Evolutionary conservation across 495 filamentous ascomycete genomes (phyloP).

Genomic region (Neurospora pannonica): DNA sequence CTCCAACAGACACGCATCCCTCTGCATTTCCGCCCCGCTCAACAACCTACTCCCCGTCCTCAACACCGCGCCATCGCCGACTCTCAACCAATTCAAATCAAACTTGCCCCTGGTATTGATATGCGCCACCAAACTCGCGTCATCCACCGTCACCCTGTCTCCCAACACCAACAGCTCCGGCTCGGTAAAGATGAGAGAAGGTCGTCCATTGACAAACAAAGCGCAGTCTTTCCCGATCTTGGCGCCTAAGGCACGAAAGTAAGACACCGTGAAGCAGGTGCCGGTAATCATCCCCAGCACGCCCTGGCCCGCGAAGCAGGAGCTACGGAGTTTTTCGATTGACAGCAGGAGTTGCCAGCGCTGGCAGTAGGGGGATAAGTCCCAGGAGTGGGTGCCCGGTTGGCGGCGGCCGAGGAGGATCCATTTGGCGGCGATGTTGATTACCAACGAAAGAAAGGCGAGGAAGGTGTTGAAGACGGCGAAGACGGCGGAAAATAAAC

Average conservation of each 20-base stretch:
- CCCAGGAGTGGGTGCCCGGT: slow-evolving; percentile 38
- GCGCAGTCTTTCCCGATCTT: slow-evolving; percentile 36
- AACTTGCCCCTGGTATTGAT: slow-evolving; percentile 26
- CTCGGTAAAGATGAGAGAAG: slow-evolving; percentile 39
- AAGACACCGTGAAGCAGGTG: slow-evolving; percentile 27
- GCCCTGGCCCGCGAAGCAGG: slow-evolving; percentile 32
- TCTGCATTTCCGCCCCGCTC: slow-evolving; percentile 33
- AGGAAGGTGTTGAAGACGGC: slow-evolving; percentile 21
- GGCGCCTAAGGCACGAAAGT: slow-evolving; percentile 36
- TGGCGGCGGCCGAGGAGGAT: slow-evolving; percentile 30
- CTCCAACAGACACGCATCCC: slow-evolving; percentile 35
- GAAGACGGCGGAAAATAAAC: slow-evolving; percentile 17
- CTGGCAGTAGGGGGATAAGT: slow-evolving; percentile 12
- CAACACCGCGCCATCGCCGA: slow-evolving; percentile 36
- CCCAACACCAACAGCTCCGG: slow-evolving; percentile 38
- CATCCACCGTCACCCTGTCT: slow-evolving; percentile 36
- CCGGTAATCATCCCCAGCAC: slow-evolving; percentile 35
- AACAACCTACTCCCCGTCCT: slow-evolving; percentile 33
- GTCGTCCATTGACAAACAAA: slow-evolving; percentile 33
- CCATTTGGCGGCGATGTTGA: slow-evolving; percentile 33
- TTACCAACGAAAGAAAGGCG: slow-evolving; percentile 21
- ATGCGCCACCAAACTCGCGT: slow-evolving; percentile 38
- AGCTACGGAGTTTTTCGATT: slow-evolving; percentile 32
- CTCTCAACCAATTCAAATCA: slow-evolving; percentile 29
- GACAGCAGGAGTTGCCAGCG: slow-evolving; percentile 37